These are phyloP conservation scores for Apiospora pterosperma DNA, from an alignment of 2,329 filamentous ascomycete species.

Conservation along the genomic window DNA sequence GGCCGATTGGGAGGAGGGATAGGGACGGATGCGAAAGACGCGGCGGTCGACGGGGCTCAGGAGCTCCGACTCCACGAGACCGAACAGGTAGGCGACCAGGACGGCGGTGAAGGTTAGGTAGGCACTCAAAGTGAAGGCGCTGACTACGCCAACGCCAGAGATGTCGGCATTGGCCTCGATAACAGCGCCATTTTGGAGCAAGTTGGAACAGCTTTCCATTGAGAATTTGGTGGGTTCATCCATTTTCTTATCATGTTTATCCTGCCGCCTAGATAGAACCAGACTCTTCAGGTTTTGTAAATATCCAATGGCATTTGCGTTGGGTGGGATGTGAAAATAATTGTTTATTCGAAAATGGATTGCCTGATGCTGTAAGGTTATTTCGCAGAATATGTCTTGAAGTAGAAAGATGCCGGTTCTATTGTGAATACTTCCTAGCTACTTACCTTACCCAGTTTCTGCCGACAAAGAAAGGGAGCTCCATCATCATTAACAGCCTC, in stretches of 20 bases:
- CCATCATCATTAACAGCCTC: not conserved
- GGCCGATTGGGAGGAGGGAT: not conserved
- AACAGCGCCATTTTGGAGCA: conserved; percentile 1
- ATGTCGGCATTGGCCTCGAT: conserved; percentile 4
- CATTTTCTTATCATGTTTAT: not conserved
- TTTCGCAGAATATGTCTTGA: not conserved
- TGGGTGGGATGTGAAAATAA: not conserved
- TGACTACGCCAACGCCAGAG: conserved; percentile 3
- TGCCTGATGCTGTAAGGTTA: not conserved
- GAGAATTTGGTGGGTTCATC: not conserved
- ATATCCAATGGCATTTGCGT: not conserved
- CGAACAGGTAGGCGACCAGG: not conserved
- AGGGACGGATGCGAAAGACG: not conserved
- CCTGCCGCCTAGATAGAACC: not conserved
- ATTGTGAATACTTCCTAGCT: not conserved
- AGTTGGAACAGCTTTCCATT: not conserved
- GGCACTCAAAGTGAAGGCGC: conserved; percentile 6
- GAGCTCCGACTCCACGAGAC: conserved; percentile 2
- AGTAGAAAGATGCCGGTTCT: not conserved
- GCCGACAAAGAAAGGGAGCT: not conserved
- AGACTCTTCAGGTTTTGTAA: not conserved
- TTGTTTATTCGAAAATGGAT: not conserved
- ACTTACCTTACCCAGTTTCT: not conserved
- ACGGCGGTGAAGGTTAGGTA: conserved; percentile 1
- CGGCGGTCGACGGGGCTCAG: conserved; percentile 1